These are phyloP conservation scores for Penicillium egyptiacum DNA, from an alignment of 495 filamentous ascomycete species.

Conservation along the genomic window DNA sequence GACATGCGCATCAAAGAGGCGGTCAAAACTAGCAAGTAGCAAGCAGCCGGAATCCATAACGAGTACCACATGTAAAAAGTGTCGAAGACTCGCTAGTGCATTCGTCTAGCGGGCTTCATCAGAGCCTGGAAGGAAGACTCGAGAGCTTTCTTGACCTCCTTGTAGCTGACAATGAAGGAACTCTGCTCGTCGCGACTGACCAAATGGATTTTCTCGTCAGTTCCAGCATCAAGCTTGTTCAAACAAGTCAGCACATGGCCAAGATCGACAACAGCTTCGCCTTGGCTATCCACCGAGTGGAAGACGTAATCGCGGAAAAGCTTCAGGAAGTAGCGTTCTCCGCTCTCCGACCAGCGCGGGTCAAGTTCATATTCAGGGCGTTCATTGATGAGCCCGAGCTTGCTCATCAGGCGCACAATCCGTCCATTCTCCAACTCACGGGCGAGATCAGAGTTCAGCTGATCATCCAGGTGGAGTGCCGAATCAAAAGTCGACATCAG, in stretches of 20 bases:
- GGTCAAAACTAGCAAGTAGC: background rate
- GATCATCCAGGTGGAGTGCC: conserved; percentile 72
- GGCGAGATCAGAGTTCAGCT: conserved; percentile 64
- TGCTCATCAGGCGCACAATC: conserved; percentile 75
- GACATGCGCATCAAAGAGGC: background rate
- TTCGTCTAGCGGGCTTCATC: conserved; percentile 53
- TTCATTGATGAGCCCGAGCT: conserved; percentile 83
- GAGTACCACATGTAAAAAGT: background rate
- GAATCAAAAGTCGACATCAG: conserved; percentile 69
- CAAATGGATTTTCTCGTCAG: conserved; percentile 80
- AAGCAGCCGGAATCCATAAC: conserved; percentile 4
- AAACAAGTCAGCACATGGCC: conserved; percentile 80
- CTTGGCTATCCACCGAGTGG: conserved; percentile 84
- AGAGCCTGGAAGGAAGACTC: conserved; percentile 80
- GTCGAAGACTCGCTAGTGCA: conserved; percentile 32
- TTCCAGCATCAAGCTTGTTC: conserved; percentile 89
- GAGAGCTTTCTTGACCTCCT: conserved; percentile 78
- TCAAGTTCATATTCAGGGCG: conserved; percentile 79
- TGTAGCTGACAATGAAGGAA: conserved; percentile 80
- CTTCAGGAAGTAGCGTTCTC: conserved; percentile 86
- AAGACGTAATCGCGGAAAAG: conserved; percentile 97
- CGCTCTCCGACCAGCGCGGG: conserved; percentile 79
- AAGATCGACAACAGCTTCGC: conserved; percentile 75
- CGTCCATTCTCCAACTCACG: conserved; percentile 91
- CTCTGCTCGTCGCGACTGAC: conserved; percentile 88